A percentile compares a stretch with the other conserved stretches of the same genome.
These are phyloP conservation scores for Rhododendron simsii DNA, from an alignment of 148 eudicot genomes.

Conservation along the genomic window DNA sequence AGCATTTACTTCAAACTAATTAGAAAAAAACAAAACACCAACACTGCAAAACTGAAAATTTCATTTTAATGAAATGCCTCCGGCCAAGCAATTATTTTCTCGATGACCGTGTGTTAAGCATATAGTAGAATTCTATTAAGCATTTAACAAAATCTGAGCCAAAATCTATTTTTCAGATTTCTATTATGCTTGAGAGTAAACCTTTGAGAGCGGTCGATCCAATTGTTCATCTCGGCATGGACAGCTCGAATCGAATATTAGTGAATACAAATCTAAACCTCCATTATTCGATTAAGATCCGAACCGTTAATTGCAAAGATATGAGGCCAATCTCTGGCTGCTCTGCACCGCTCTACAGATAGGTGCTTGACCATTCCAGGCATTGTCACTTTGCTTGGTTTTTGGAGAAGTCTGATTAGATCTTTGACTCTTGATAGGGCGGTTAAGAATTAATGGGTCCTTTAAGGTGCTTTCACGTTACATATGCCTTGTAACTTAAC, in stretches of 20 bases:
- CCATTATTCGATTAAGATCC: too few species aligned
- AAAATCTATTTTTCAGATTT: too few species aligned
- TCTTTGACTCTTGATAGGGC: not conserved
- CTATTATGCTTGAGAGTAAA: too few species aligned
- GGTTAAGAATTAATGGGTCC: not conserved
- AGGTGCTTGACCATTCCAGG: too few species aligned
- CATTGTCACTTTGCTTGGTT: not conserved
- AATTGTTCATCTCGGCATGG: too few species aligned
- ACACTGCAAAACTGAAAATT: not conserved
- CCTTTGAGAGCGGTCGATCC: too few species aligned
- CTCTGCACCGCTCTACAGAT: too few species aligned
- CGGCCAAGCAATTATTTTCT: not conserved
- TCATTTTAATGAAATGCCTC: not conserved
- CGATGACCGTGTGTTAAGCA: not conserved
- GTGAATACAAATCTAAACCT: too few species aligned
- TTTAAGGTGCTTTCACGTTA: not conserved
- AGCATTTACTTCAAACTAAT: not conserved
- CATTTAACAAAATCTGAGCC: not conserved
- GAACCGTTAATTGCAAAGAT: too few species aligned
- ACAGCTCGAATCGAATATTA: too few species aligned
- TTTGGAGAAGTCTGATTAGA: not conserved
- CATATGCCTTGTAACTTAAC: too few species aligned
- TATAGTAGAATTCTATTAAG: not conserved
- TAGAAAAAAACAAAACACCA: not conserved
- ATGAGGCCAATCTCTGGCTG: too few species aligned